These are phyloP conservation scores for Tuctoria greenei DNA, from an alignment of 176 grass and related monocot genomes.

Conservation along the genomic window DNA sequence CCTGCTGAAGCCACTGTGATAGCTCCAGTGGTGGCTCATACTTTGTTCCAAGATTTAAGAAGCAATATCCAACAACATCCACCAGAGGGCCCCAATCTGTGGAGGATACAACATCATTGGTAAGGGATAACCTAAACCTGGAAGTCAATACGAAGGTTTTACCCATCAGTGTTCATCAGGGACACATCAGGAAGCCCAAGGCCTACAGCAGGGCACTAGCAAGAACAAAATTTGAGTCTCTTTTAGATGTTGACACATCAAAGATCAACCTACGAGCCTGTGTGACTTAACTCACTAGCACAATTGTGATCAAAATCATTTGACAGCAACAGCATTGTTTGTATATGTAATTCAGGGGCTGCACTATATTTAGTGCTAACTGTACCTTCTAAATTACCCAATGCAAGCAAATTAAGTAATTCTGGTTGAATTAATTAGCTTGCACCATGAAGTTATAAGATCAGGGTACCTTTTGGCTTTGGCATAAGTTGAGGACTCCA, in stretches of 20 bases:
- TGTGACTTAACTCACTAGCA: background rate
- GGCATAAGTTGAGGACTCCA: constrained; percentile 91
- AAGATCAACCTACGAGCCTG: background rate
- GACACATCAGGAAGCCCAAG: background rate
- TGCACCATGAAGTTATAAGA: constrained; percentile 13
- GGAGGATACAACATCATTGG: constrained; percentile 17
- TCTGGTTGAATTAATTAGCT: background rate
- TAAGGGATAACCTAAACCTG: background rate
- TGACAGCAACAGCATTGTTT: background rate
- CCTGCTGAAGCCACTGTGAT: constrained; percentile 78
- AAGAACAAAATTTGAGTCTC: background rate
- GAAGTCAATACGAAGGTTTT: background rate
- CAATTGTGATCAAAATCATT: background rate
- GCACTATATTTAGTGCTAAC: background rate
- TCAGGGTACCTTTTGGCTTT: constrained; percentile 77
- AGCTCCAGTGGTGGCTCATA: constrained; percentile 76
- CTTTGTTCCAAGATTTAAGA: constrained; percentile 94
- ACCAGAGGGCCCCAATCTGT: constrained; percentile 91
- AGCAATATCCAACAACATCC: constrained; percentile 95
- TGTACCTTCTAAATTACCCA: background rate
- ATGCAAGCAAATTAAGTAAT: background rate
- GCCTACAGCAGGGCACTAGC: background rate
- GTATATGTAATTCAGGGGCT: background rate
- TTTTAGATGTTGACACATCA: constrained; percentile 3
- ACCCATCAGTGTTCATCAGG: background rate